A percentile compares a stretch with the other conserved stretches of the same genome.
phyloP scores from a whole-genome alignment of 2,329 filamentous ascomycete species.

The Aureobasidium uvarum region DNA sequence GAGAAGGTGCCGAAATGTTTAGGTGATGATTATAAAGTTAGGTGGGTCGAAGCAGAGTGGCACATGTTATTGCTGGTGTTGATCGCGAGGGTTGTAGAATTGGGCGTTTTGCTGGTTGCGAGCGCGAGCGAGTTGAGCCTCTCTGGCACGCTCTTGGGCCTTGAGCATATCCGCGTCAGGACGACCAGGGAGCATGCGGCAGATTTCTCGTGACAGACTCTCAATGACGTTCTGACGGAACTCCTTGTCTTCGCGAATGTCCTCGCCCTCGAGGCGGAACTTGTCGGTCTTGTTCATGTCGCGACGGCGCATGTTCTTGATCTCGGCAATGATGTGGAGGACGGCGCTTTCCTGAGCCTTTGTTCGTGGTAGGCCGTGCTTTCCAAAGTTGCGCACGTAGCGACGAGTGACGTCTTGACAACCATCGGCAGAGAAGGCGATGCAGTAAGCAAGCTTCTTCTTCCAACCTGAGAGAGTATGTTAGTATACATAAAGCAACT shows the following conservation, averaged over 20 bases:
- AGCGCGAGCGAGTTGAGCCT: slow-evolving; percentile 31
- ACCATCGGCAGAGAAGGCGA: slow-evolving; percentile 91
- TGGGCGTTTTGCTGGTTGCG: slow-evolving; percentile 30
- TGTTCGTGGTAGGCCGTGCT: slow-evolving; percentile 70
- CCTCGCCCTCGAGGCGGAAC: slow-evolving; percentile 77
- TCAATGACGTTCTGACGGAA: slow-evolving; percentile 71
- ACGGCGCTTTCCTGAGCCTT: slow-evolving; percentile 86
- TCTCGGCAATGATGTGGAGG: slow-evolving; percentile 87
- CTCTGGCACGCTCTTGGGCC: slow-evolving; percentile 46
- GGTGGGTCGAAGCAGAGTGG: neutral
- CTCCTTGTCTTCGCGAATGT: slow-evolving; percentile 71
- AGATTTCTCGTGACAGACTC: slow-evolving; percentile 70
- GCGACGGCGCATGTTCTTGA: slow-evolving; percentile 75
- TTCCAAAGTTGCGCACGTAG: slow-evolving; percentile 66
- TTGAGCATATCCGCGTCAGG: slow-evolving; percentile 50
- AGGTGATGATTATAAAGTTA: slow-evolving; percentile 17
- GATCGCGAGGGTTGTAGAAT: slow-evolving; percentile 35
- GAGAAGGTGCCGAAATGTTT: neutral
- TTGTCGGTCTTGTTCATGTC: slow-evolving; percentile 85
- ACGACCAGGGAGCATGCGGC: slow-evolving; percentile 61
- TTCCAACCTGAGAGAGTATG: slow-evolving; percentile 64
- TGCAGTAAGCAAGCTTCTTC: slow-evolving; percentile 95
- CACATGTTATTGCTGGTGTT: slow-evolving; percentile 38
- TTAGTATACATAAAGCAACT: slow-evolving; percentile 28
- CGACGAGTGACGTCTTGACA: slow-evolving; percentile 66